Evolutionary conservation across 2,329 filamentous ascomycete species (phyloP), one percentile per base, ranked within the genome.

Genomic region (Verticillium albo-atrum): DNA sequence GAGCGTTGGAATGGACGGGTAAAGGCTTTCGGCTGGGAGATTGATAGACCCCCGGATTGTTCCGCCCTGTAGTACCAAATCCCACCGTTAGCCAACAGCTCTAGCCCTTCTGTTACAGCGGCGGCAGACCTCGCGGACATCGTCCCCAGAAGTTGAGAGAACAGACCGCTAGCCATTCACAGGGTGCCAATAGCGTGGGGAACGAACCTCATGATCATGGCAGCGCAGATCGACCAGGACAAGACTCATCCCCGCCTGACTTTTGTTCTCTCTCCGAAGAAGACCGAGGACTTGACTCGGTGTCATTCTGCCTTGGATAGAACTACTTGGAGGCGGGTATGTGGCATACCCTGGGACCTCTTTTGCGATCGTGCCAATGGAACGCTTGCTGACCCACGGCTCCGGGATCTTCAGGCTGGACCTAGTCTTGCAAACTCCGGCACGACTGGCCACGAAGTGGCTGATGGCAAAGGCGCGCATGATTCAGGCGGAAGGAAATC

Each of bases 41-140:
- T 82, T 82, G 65, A 87, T 71, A 2, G 83, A 83, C 1, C 76
- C 77, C 14, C 71, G 73, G 63, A 87, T 84, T 0, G 80, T 83
- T 47, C 83, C 83, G 50, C 84, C 84, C 82, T 83, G 61, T 23
- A 58, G 54, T 15, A 15, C 17, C 34, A 37, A 15, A 15, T 6
- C 6, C 10, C 30, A 32, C 14, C 14, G 30, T 14, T 14, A 32
- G 30, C 30, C 9, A 32, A 14, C 9, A 32, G 4, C 4, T 12
- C 30, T 14, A 32, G 10, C 9, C 30, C 3, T 9, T 14, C 30
- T 32, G 14, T 2, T 32, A 32, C 3, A 32, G 7, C 30, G 3
- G 30, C 30, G 30, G 30, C 30, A 10, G 14, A 3, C 30, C 4
- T 4, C 30, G 14, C 9, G 14, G 30, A 32, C 2, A 4, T 32